Base-by-base conservation (phyloP, 2,329 filamentous ascomycete species). In the Neoscytalidium dimidiatum region DNA sequence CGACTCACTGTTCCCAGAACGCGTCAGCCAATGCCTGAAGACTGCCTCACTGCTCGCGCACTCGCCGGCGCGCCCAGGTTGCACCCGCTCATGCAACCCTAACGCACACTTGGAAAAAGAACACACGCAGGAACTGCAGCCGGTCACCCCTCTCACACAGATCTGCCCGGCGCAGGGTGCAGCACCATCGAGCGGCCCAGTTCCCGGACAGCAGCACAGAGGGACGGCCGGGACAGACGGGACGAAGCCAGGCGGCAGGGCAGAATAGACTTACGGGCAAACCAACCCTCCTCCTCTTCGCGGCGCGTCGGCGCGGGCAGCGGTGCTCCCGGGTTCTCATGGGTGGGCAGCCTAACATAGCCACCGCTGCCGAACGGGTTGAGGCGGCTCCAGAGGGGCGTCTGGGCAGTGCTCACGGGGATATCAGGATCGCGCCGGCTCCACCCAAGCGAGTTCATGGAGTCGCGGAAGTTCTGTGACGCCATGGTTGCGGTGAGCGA, bases 261-360 rank as follows among this genome's bases (percentile, higher is more conserved):
- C 66, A 66, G 56, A 67, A 66, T 66, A 77, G 72, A 88, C 95
- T 94, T 87, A 99, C 95, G 84, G 74, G 91, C 90, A 87, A 97
- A 94, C 88, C 92, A 97, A 69, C 90, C 92, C 80, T 97, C 95
- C 76, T 98, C 94, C 79, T 98, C 95, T 75, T 97, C 94, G 71
- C 94, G 88, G 73, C 94, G 86, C 75, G 79, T 92, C 67, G 92
- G 88, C 67, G 93, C 93, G 61, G 94, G 94, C 57, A 97, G 82
- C 69, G 94, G 93, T 69, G 94, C 93, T 56, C 92, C 93, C 38
- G 92, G 84, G 70, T 86, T 85, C 67, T 97, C 94, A 71, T 89
- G 89, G 60, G 92, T 95, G 64, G 95, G 94, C 57, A 99, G 88
- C 77, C 91, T 89, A 70, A 98, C 90, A 85, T 97, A 96, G 77